Conservation (phyloP, 106 monocot species). For the Dioscorea dumetorum region DNA sequence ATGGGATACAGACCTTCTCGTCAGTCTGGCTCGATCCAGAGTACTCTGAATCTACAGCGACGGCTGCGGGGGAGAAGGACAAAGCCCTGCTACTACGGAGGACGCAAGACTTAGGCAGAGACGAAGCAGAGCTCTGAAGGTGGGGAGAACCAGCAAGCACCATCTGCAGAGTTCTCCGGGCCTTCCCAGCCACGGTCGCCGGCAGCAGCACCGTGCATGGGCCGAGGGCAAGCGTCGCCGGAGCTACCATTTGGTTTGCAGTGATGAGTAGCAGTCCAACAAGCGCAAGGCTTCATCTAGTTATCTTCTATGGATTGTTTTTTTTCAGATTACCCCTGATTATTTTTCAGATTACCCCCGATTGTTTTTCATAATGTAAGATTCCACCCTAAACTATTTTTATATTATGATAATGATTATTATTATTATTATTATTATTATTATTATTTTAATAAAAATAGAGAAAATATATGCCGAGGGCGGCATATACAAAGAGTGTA, state of each 20-base stretch:
- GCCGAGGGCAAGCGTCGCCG: conserved; percentile 41
- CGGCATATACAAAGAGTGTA: too few relatives aligned
- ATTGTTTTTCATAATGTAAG: too few relatives aligned
- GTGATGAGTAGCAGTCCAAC: not conserved
- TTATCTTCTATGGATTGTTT: too few relatives aligned
- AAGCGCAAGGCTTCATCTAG: too few relatives aligned
- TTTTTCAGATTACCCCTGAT: too few relatives aligned
- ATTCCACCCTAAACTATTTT: too few relatives aligned
- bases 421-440: too few relatives aligned
- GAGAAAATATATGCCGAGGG: too few relatives aligned
- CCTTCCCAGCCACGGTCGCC: conserved; percentile 2
- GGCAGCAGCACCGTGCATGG: conserved; percentile 28
- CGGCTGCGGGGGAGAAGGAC: conserved; percentile 15
- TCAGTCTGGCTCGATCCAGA: conserved; percentile 24
- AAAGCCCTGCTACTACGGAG: not conserved
- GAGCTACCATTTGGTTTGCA: conserved; percentile 30
- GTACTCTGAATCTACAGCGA: conserved; percentile 47
- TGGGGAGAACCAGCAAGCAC: conserved; percentile 5
- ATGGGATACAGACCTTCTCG: not conserved
- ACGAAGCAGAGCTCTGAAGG: not conserved
- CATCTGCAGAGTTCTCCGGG: not conserved
- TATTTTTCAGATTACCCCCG: too few relatives aligned
- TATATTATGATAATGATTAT: too few relatives aligned
- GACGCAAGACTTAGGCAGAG: not conserved
- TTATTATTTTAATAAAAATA: too few relatives aligned